Evolutionary conservation across 2,329 filamentous ascomycete species (phyloP), one percentile per base, ranked within the genome.

Genomic region (Fusarium dlaminii): DNA sequence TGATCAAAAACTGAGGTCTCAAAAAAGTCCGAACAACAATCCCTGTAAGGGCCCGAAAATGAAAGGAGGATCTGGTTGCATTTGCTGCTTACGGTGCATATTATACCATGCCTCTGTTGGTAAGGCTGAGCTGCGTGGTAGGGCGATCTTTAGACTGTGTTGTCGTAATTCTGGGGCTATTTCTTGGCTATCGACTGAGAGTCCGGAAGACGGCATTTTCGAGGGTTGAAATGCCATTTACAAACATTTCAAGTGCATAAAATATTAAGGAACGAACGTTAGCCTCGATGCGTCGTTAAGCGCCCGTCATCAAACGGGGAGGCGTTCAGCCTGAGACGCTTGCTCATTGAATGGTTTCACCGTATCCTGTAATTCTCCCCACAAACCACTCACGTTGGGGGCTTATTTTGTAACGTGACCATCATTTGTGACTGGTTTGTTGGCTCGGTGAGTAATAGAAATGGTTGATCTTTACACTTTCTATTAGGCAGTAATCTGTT

Each of bases 61-160:
- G 13, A 42, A 52, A 42, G 32, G 58, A 30, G 43, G 34, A 48
- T 36, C 8, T 30, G 42, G 37, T 57, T 42, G 65, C 43, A 64
- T 37, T 64, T 54, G 48, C 49, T 70, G 70, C 70, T 73, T 73
- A 75, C 68, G 59, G 45, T 75, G 65, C 73, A 75, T 75, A 52
- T 64, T 60, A 68, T 58, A 75, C 72, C 73, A 67, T 73, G 62
- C 69, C 73, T 54, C 61, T 70, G 72, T 75, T 57, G 73, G 73
- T 75, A 75, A 75, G 72, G 42, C 69, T 56, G 71, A 64, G 48
- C 34, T 59, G 49, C 8, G 59, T 59, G 64, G 34, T 57, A 48
- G 69, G 70, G 14, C 58, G 64, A 72, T 72, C 63, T 45, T 46
- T 39, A 22, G 42, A 59, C 43, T 64, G 48, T 45, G 57, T 56